phyloP scores from a whole-genome alignment of 2,329 filamentous ascomycete genomes.

The Bipolaris bicolor region DNA sequence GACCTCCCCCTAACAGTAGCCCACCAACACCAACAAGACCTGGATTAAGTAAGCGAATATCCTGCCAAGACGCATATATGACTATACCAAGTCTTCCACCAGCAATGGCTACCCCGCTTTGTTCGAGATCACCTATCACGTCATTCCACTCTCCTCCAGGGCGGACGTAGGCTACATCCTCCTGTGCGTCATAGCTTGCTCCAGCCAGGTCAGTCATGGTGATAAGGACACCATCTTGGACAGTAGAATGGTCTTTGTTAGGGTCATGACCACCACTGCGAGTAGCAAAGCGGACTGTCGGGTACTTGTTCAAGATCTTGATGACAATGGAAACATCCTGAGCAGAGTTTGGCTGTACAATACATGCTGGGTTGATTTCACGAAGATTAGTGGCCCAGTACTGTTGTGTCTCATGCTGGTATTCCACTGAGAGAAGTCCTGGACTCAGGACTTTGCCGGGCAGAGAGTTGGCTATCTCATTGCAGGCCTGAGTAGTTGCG shows the following conservation, averaged over 20 bases:
- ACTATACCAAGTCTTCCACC: constrained; percentile 31
- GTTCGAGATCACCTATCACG: constrained; percentile 44
- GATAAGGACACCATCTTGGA: constrained; percentile 49
- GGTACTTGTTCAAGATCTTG: constrained; percentile 32
- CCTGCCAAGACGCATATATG: not conserved
- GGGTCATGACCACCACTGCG: constrained; percentile 48
- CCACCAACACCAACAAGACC: constrained; percentile 34
- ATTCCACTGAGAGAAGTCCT: constrained; percentile 26
- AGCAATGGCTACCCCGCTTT: constrained; percentile 45
- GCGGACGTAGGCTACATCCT: constrained; percentile 47
- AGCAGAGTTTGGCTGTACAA: constrained; percentile 31
- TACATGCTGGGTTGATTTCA: constrained; percentile 31
- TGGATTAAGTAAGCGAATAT: constrained; percentile 6
- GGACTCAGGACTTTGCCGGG: constrained; percentile 27
- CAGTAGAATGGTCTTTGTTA: constrained; percentile 44
- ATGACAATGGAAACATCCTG: constrained; percentile 33
- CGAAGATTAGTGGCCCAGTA: constrained; percentile 31
- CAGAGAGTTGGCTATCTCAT: constrained; percentile 25
- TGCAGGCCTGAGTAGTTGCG: constrained; percentile 26
- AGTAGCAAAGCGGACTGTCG: constrained; percentile 31
- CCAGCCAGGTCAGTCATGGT: constrained; percentile 45
- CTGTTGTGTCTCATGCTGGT: constrained; percentile 27
- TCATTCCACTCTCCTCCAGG: constrained; percentile 52
- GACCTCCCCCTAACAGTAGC: constrained; percentile 26
- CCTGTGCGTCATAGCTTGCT: constrained; percentile 43